Base-by-base conservation (phyloP, 805 yeast species). In the Zygoascus tannicola region DNA sequence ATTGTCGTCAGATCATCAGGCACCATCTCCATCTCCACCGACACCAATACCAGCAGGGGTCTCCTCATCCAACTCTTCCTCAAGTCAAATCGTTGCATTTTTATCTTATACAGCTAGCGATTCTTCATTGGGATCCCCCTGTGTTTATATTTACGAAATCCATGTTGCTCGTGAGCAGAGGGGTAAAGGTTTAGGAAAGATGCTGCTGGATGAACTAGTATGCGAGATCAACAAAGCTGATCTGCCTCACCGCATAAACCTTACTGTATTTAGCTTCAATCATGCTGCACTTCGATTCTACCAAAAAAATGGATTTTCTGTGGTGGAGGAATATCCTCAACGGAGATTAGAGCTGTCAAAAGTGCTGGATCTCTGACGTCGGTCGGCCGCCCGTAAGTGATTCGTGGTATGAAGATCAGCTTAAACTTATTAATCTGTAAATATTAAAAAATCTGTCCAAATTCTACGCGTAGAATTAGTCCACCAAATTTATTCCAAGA, bases 101-200 rank as follows among this genome's bases (percentile, higher is more conserved):
- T 50, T 55, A 4, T 49, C 53, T 40, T 50, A 44, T 46, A 42
- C 48, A 20, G 43, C 40, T 28, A 43, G 44, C 32, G 56, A 56
- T 33, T 44, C 53, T 15, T 50, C 32, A 8, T 41, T 23, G 14
- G 47, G 44, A 21, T 22, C 21, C 21, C 35, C 38, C 14, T 45
- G 47, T n/a, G 35, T 50, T 5, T 59, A 52, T 38, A 44, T 59
- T 21, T 59, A 56, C 40, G 63, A 59, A 46, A 42, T 59, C 32
- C 63, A 59, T 37, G 57, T 56, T 22, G 32, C 33, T 5, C 35
- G 43, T 7, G 33, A 26, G 14, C 20, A 12, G n/a, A 49, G 38
- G 22, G 52, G 59, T 15, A 39, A 41, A 37, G 56, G 57, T 5
- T 32, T 56, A 4, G 63, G 58, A 16, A 16, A 23, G 15, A 19